Evolutionary conservation across 768 basidiomycete genomes (phyloP).

Genomic region (Lenzites betulinus): DNA sequence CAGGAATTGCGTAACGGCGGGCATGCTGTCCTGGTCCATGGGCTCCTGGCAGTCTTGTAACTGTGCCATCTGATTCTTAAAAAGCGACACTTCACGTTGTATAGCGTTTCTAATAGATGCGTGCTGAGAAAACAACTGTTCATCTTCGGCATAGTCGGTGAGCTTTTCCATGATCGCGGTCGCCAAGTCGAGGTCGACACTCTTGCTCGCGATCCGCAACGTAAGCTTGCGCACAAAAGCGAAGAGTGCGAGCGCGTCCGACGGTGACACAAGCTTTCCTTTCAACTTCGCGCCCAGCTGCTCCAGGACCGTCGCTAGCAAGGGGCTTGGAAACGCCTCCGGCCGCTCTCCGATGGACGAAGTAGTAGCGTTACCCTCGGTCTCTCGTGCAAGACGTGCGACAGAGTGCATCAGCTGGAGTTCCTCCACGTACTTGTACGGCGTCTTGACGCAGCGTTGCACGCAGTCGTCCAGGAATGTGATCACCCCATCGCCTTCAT

Average conservation of each 20-base stretch:
- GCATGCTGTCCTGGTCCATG: conserved; percentile 12
- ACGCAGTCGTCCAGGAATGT: conserved; percentile 86
- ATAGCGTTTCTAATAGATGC: conserved; percentile 42
- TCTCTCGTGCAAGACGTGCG: background rate
- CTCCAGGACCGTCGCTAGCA: conserved; percentile 80
- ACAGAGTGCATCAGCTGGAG: conserved; percentile 40
- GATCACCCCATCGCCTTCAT: conserved; percentile 59
- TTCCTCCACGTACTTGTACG: conserved; percentile 85
- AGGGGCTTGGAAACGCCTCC: conserved; percentile 60
- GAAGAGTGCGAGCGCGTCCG: conserved; percentile 63
- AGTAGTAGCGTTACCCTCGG: background rate
- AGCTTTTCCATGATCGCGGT: conserved; percentile 38
- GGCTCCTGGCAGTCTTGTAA: conserved; percentile 25
- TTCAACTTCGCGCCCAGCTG: conserved; percentile 70
- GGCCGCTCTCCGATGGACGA: conserved; percentile 20
- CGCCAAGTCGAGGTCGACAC: conserved; percentile 46
- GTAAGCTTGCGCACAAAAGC: conserved; percentile 67
- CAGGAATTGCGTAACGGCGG: conserved; percentile 48
- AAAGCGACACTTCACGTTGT: conserved; percentile 45
- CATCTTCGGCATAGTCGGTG: conserved; percentile 33
- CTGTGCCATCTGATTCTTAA: conserved; percentile 39
- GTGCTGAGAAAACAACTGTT: conserved; percentile 37
- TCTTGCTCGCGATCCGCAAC: conserved; percentile 57
- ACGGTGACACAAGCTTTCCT: conserved; percentile 54
- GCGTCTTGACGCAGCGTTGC: conserved; percentile 77